Evolutionary conservation across 257 asterid genomes (phyloP).

Genomic region (Penstemon eatonii): DNA sequence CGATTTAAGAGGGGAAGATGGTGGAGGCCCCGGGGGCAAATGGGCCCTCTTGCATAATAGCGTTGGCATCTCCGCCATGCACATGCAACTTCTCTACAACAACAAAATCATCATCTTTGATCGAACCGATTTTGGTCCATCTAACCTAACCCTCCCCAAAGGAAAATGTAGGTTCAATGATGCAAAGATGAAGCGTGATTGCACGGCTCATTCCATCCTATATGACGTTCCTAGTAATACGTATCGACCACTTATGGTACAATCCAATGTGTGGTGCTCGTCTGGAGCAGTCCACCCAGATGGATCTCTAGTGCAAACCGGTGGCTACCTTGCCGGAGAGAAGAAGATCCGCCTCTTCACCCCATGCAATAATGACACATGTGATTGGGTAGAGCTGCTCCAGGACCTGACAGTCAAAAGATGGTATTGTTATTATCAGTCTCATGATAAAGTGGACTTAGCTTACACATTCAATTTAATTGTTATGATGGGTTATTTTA

Average conservation of each 20-base stretch:
- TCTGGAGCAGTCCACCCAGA: slow-evolving; percentile 65
- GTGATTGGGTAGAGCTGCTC: slow-evolving; percentile 76
- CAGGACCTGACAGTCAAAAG: slow-evolving; percentile 44
- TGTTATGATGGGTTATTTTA: too few species aligned
- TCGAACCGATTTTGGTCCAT: slow-evolving; percentile 60
- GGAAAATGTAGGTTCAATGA: slow-evolving; percentile 57
- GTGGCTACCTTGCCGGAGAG: slow-evolving; percentile 69
- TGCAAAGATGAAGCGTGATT: slow-evolving; percentile 44
- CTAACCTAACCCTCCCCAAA: slow-evolving; percentile 62
- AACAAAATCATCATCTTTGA: not conserved
- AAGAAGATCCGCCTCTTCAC: slow-evolving; percentile 53
- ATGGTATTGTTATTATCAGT: slow-evolving; percentile 64
- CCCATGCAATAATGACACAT: slow-evolving; percentile 43
- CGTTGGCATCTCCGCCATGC: not conserved
- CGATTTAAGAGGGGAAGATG: not conserved
- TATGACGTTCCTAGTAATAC: slow-evolving; percentile 64
- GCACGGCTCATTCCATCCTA: slow-evolving; percentile 79
- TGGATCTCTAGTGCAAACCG: slow-evolving; percentile 74
- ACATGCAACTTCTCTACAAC: slow-evolving; percentile 2
- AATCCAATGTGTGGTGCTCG: slow-evolving; percentile 94
- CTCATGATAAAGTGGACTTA: too few species aligned
- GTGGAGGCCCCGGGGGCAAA: too few species aligned
- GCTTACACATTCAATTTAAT: too few species aligned
- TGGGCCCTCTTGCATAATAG: too few species aligned
- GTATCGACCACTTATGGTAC: slow-evolving; percentile 69